phyloP scores from a whole-genome alignment of 1,284 basidiomycete species.

The Sphagnurus paluster region DNA sequence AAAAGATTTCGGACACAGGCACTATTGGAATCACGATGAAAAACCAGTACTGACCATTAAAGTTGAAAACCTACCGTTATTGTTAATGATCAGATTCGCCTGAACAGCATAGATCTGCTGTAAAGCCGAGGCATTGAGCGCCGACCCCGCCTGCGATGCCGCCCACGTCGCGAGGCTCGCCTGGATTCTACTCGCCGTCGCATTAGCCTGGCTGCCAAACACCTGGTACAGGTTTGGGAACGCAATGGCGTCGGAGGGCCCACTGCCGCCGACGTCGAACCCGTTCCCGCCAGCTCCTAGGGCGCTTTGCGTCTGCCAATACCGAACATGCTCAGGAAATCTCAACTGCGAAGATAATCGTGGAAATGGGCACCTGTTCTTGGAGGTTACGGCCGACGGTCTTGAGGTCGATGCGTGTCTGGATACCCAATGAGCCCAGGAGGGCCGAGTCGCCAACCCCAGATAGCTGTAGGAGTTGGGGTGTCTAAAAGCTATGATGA shows the following conservation, averaged over 20 bases:
- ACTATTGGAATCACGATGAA: constrained; percentile 26
- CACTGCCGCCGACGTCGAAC: constrained; percentile 34
- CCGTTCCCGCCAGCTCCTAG: constrained; percentile 34
- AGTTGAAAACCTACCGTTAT: constrained; percentile 34
- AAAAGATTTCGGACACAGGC: constrained; percentile 47
- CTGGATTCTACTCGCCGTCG: constrained; percentile 32
- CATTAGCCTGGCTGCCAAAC: constrained; percentile 32
- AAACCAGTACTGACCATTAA: too few relatives aligned
- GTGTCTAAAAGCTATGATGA: constrained; percentile 11
- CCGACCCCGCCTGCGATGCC: constrained; percentile 35
- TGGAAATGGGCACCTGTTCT: constrained; percentile 32
- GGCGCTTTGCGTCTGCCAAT: constrained; percentile 21
- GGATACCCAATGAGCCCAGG: constrained; percentile 37
- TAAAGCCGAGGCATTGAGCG: constrained; percentile 36
- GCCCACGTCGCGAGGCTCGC: constrained; percentile 36
- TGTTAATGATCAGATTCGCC: constrained; percentile 41
- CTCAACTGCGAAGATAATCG: background rate
- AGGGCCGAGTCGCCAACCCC: constrained; percentile 42
- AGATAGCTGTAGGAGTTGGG: constrained; percentile 28
- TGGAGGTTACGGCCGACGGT: constrained; percentile 48
- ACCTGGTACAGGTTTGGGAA: constrained; percentile 45
- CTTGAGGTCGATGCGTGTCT: constrained; percentile 34
- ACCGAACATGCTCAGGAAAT: too few relatives aligned
- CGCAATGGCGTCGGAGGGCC: constrained; percentile 43
- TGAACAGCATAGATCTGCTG: constrained; percentile 42